Evolutionary conservation across 805 yeast genomes (phyloP).

Genomic region (Teunomyces tritomae): DNA sequence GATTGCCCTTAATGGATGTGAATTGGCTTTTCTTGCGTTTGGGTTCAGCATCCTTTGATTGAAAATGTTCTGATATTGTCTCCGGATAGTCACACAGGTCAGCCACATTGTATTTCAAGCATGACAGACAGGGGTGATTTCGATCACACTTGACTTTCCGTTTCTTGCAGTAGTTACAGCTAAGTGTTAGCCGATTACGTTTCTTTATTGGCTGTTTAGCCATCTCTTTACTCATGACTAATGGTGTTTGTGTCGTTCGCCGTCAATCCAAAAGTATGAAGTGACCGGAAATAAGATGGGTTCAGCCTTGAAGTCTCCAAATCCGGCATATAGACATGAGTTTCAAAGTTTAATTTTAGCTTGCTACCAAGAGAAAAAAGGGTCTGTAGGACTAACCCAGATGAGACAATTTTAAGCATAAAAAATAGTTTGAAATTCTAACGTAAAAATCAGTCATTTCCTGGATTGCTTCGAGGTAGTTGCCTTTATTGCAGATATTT

Average conservation of each 20-base stretch:
- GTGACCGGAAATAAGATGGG: not conserved
- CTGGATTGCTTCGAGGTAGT: not conserved
- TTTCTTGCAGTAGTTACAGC: conserved; percentile 33
- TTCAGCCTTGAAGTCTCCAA: not conserved
- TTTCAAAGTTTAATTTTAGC: not conserved
- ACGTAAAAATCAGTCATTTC: not conserved
- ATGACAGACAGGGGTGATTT: conserved; percentile 32
- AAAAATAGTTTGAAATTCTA: not conserved
- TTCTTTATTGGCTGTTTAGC: conserved; percentile 9
- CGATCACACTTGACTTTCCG: conserved; percentile 40
- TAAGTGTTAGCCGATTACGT: conserved; percentile 30
- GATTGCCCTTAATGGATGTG: not conserved
- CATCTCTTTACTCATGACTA: not conserved
- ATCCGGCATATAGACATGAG: not conserved
- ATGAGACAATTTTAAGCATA: not conserved
- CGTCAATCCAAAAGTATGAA: not conserved
- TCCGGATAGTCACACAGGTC: conserved; percentile 25
- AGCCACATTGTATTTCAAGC: conserved; percentile 24
- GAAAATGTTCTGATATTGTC: conserved; percentile 6
- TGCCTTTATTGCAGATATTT: conserved; percentile 1
- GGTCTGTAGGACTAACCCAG: not conserved
- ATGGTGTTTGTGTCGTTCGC: not conserved
- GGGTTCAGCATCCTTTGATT: not conserved
- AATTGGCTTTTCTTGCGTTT: not conserved
- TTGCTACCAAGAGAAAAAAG: not conserved